Evolutionary conservation across 371 early-diverging fungal genomes (phyloP).

Genomic region (Mycotypha africana): DNA sequence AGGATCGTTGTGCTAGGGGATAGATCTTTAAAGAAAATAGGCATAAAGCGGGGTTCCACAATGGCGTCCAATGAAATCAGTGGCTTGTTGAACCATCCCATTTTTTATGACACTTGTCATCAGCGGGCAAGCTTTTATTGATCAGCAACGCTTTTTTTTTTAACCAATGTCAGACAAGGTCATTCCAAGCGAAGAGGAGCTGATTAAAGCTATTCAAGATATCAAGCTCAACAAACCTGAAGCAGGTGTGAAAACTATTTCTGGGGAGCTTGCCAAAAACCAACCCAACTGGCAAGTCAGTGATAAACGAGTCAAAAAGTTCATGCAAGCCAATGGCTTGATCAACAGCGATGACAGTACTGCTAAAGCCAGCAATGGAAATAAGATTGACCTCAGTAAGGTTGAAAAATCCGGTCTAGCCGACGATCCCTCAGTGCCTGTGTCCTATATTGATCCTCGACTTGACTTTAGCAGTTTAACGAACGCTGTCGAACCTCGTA

Average conservation of each 20-base stretch:
- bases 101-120: too few species aligned
- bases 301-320: conserved; percentile 65
- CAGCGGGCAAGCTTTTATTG: too few species aligned
- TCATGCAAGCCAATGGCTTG: conserved; percentile 51
- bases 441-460: conserved; percentile 54
- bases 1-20: not conserved
- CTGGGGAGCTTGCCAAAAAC: conserved; percentile 30
- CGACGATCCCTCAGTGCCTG: conserved; percentile 57
- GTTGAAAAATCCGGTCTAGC: conserved; percentile 41
- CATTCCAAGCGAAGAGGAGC: conserved; percentile 33
- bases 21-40: too few species aligned
- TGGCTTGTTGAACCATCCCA: not conserved
- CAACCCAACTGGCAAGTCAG: conserved; percentile 57
- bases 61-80: not conserved
- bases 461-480: conserved; percentile 42
- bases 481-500: conserved; percentile 36
- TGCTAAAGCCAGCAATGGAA: too few species aligned
- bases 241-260: conserved; percentile 55
- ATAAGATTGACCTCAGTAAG: not conserved
- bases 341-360: conserved; percentile 9
- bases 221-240: conserved; percentile 49
- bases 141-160: too few species aligned
- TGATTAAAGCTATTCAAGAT: conserved; percentile 34
- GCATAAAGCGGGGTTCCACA: too few species aligned
- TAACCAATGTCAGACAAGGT: conserved; percentile 23